A percentile compares a stretch with the other conserved stretches of the same genome.
These are phyloP conservation scores for Erodium chrysanthum DNA, from an alignment of 441 rosid genomes.

Conservation along the genomic window DNA sequence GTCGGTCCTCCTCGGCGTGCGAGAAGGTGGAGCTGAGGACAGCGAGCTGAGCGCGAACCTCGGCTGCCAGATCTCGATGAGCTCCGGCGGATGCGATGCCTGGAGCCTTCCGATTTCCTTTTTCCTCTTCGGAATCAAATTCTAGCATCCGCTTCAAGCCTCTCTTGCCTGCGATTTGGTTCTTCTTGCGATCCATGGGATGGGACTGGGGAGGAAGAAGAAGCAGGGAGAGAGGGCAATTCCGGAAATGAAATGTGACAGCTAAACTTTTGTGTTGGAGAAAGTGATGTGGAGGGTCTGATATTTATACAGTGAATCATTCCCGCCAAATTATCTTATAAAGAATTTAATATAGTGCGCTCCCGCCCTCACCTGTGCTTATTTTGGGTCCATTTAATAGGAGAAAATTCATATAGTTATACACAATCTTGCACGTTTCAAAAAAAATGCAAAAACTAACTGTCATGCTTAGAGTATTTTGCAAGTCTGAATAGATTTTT, in stretches of 20 bases:
- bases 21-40: slow-evolving; percentile 24
- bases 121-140: slow-evolving; percentile 29
- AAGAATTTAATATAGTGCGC: neutral
- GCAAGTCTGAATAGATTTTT: too few relatives aligned
- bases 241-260: slow-evolving; percentile 8
- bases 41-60: slow-evolving; percentile 32
- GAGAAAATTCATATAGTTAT: too few relatives aligned
- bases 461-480: too few relatives aligned
- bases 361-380: neutral
- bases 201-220: neutral
- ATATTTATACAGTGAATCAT: neutral
- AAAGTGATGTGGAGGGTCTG: neutral
- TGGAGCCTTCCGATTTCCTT: slow-evolving; percentile 22
- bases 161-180: slow-evolving; percentile 28
- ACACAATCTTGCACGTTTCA: too few relatives aligned
- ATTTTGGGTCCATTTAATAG: neutral
- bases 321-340: neutral
- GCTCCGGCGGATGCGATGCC: neutral
- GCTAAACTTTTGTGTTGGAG: neutral
- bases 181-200: slow-evolving; percentile 36
- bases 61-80: slow-evolving; percentile 28
- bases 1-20: slow-evolving; percentile 26
- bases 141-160: slow-evolving; percentile 67
- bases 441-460: too few relatives aligned
- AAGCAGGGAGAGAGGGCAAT: neutral